Percentiles rank a stretch among this genome's conserved stretches.
Conservation (phyloP, 2,329 filamentous ascomycete species). For the Penicillium sp. region DNA sequence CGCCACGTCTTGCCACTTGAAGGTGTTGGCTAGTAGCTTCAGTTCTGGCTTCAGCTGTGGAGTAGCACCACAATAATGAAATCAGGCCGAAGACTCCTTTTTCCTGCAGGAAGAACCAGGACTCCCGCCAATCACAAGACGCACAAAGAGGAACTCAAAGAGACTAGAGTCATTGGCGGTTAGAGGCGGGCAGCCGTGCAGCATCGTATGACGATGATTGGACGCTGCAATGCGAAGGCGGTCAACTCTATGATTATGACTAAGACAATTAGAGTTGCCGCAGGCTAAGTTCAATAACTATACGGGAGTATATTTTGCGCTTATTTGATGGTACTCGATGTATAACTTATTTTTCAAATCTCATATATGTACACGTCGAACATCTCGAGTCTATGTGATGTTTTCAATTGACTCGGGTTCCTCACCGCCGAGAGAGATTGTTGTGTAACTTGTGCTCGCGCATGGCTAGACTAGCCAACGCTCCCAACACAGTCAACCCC, state of each 20-base stretch:
- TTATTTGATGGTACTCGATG: background rate
- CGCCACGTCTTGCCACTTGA: constrained; percentile 15
- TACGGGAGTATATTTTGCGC: background rate
- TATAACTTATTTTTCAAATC: background rate
- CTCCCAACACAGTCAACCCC: constrained; percentile 61
- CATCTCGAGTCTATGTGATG: background rate
- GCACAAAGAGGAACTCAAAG: background rate
- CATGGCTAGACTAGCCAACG: constrained; percentile 67
- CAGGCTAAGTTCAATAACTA: background rate
- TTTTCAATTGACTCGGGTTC: background rate
- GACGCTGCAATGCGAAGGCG: constrained; percentile 6
- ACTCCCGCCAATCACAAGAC: constrained; percentile 1
- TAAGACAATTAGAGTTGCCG: background rate
- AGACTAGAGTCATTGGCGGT: constrained; percentile 1
- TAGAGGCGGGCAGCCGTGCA: constrained; percentile 15
- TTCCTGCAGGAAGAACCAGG: background rate
- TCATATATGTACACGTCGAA: background rate
- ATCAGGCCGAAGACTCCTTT: background rate
- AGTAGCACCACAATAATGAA: background rate
- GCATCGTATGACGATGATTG: constrained; percentile 6
- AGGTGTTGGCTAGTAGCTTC: background rate
- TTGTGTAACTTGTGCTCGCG: constrained; percentile 76
- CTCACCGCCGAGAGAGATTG: constrained; percentile 54
- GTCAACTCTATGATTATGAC: constrained; percentile 1
- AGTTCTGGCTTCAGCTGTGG: background rate